A percentile compares a stretch with the other conserved stretches of the same genome.
These are phyloP conservation scores for Hypoxylon sp. DNA, from an alignment of 2,329 filamentous ascomycete genomes.

Conservation along the genomic window DNA sequence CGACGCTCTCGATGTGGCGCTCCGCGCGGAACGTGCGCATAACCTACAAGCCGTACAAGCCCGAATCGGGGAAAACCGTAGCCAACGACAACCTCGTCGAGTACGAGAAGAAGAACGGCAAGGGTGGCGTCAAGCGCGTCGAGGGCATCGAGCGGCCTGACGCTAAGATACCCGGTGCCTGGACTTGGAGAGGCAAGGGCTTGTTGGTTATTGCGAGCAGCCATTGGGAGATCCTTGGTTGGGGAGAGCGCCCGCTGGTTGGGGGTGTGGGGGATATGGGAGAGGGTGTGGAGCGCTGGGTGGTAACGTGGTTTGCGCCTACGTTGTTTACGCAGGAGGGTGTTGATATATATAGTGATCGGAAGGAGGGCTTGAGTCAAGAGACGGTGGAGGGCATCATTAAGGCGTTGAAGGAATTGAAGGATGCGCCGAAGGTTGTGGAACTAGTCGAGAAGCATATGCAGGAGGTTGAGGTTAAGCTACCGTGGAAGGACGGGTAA, in stretches of 20 bases:
- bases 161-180: conserved; percentile 58
- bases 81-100: conserved; percentile 79
- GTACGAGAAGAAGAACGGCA: conserved; percentile 59
- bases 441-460: conserved; percentile 63
- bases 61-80: conserved; percentile 54
- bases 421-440: conserved; percentile 68
- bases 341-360: conserved; percentile 80
- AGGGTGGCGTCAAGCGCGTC: conserved; percentile 69
- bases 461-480: conserved; percentile 63
- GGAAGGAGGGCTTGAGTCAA: conserved; percentile 69
- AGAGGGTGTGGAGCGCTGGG: conserved; percentile 70
- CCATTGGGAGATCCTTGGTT: conserved; percentile 87
- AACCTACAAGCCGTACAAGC: conserved; percentile 72
- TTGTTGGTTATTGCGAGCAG: conserved; percentile 78
- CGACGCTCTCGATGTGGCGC: conserved; percentile 84
- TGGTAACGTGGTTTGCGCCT: conserved; percentile 86
- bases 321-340: conserved; percentile 88
- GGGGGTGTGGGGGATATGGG: conserved; percentile 55
- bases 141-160: conserved; percentile 72
- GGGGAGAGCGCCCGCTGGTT: conserved; percentile 66
- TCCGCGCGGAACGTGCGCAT: conserved; percentile 84
- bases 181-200: conserved; percentile 85
- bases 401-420: conserved; percentile 64
- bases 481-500: conserved; percentile 63
- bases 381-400: conserved; percentile 70